Evolutionary conservation across 2,329 filamentous ascomycete genomes (phyloP).

Genomic region (Fusarium pilosicola): DNA sequence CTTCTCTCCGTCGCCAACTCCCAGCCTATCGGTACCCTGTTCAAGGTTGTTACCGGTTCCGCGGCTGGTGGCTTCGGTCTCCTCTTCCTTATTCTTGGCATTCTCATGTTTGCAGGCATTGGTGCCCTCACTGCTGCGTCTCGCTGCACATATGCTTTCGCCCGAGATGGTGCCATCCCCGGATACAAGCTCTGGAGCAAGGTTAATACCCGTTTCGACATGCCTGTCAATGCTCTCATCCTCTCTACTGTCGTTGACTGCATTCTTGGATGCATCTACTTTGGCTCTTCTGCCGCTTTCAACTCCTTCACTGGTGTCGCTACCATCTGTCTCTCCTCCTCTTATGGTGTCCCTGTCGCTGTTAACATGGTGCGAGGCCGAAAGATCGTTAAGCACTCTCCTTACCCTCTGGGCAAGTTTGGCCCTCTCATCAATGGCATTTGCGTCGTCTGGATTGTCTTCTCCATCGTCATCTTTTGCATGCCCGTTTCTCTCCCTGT

Average conservation of each 20-base stretch:
- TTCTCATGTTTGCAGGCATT: slow-evolving; percentile 80
- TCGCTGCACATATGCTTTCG: slow-evolving; percentile 80
- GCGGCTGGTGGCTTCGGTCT: slow-evolving; percentile 78
- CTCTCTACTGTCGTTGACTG: slow-evolving; percentile 76
- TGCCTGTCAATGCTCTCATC: slow-evolving; percentile 75
- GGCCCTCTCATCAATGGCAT: slow-evolving; percentile 74
- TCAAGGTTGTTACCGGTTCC: slow-evolving; percentile 79
- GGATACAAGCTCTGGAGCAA: slow-evolving; percentile 72
- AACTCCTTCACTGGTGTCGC: slow-evolving; percentile 83
- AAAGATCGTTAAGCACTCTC: slow-evolving; percentile 71
- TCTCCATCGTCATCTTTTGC: slow-evolving; percentile 78
- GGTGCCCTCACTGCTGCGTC: slow-evolving; percentile 79
- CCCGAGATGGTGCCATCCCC: slow-evolving; percentile 78
- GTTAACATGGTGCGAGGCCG: slow-evolving; percentile 75
- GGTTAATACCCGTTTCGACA: slow-evolving; percentile 72
- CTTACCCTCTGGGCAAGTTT: slow-evolving; percentile 75
- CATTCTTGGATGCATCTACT: slow-evolving; percentile 80
- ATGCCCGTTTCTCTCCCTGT: slow-evolving; percentile 75
- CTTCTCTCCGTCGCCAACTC: slow-evolving; percentile 74
- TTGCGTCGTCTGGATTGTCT: slow-evolving; percentile 75
- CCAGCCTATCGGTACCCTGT: slow-evolving; percentile 79
- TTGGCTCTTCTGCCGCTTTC: slow-evolving; percentile 80
- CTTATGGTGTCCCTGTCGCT: slow-evolving; percentile 80
- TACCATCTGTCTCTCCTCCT: slow-evolving; percentile 80
- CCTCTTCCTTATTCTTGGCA: slow-evolving; percentile 79